phyloP scores from a whole-genome alignment of 179 eudicot genomes.

The Beta corolliflora region DNA sequence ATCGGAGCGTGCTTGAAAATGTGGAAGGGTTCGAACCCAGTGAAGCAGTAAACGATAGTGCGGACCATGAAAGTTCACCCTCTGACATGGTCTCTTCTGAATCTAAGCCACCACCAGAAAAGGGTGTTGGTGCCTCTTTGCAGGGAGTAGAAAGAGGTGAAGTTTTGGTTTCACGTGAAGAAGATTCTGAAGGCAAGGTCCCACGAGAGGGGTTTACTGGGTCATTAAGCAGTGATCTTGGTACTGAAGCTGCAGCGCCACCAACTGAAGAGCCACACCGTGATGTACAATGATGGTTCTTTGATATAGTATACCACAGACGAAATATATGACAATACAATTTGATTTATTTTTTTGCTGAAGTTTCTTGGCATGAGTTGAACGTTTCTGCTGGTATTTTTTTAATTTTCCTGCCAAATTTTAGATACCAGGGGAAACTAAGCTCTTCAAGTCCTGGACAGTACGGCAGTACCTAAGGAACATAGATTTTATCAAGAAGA shows the following conservation, averaged over 20 bases:
- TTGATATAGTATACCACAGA: neutral
- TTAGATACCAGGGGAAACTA: neutral
- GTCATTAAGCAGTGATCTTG: slow-evolving; percentile 13
- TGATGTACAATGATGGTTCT: slow-evolving; percentile 19
- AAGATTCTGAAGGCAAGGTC: slow-evolving; percentile 4
- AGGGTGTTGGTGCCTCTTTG: slow-evolving; percentile 24
- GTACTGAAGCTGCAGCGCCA: slow-evolving; percentile 16
- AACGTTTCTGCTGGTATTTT: neutral
- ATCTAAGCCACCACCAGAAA: slow-evolving; percentile 29
- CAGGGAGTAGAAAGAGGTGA: slow-evolving; percentile 19
- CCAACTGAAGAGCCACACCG: slow-evolving; percentile 12
- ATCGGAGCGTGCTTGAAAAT: slow-evolving; percentile 30
- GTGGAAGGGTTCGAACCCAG: slow-evolving; percentile 37
- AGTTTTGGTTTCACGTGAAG: slow-evolving; percentile 8
- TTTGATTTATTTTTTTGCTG: slow-evolving; percentile 4
- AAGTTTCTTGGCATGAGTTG: neutral
- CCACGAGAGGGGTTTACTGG: slow-evolving; percentile 13
- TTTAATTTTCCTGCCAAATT: neutral
- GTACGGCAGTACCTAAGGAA: no score
- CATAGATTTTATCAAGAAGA: no score
- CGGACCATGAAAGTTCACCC: slow-evolving; percentile 25
- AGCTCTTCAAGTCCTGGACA: neutral
- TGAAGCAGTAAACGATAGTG: slow-evolving; percentile 28
- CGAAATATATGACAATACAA: neutral
- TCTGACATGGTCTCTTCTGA: slow-evolving; percentile 35